Percentiles rank a stretch among this genome's conserved stretches.
phyloP scores from a whole-genome alignment of 2,329 filamentous ascomycete species.

The Fusarium xyrophilum region DNA sequence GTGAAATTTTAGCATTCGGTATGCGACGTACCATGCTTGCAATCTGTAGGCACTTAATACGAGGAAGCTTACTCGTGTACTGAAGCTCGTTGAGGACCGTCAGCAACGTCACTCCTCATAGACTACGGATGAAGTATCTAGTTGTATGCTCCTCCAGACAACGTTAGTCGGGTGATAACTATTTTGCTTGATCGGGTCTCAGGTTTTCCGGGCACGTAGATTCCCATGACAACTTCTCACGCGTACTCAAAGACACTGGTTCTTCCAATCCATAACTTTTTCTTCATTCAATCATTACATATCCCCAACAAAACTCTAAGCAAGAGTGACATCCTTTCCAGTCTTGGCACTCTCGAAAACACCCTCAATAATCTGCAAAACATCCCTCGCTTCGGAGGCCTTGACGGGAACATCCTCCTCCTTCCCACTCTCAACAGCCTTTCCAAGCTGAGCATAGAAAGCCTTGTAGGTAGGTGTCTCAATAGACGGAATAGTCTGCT shows the following conservation, averaged over 20 bases:
- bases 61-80: neutral
- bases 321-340: constrained; percentile 53
- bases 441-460: constrained; percentile 66
- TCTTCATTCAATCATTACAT: constrained; percentile 28
- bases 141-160: neutral
- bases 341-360: constrained; percentile 58
- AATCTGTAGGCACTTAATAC: neutral
- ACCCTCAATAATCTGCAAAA: constrained; percentile 61
- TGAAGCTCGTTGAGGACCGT: too few relatives aligned
- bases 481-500: constrained; percentile 62
- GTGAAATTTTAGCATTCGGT: neutral
- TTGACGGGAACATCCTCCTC: constrained; percentile 61
- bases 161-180: fast-evolving
- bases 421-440: constrained; percentile 55
- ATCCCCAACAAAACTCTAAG: constrained; percentile 11
- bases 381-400: constrained; percentile 59
- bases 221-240: neutral
- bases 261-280: neutral
- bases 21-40: neutral
- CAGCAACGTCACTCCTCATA: neutral
- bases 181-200: neutral
- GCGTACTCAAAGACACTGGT: neutral
- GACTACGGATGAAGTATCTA: neutral
- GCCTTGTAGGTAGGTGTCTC: constrained; percentile 71
- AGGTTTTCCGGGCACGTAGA: neutral